Evolutionary conservation across 2,329 filamentous ascomycete genomes (phyloP), one percentile per base, ranked within the genome.

Genomic region (Mycocentrospora acerina): DNA sequence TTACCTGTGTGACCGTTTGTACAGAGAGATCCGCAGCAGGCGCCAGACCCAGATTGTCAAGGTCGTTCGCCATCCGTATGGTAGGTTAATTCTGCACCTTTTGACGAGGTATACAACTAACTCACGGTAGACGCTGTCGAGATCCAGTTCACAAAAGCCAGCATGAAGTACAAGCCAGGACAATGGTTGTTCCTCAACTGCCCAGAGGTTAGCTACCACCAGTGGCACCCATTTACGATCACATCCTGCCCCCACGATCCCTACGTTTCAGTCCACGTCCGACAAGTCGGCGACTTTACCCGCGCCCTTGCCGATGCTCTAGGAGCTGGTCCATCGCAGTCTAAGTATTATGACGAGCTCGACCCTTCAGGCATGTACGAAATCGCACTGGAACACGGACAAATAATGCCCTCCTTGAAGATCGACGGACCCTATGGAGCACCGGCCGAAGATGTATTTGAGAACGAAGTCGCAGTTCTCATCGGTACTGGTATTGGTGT

Each of bases 201-300:
- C 16, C 93, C 93, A 0, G 85, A 87, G 6, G 82, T 98, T 37
- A 95, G 89, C 50, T 81, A 78, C 57, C 84, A 89, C 62, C 90
- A 98, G 73, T 98, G 93, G 93, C 93, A 98, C 71, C 93, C 93
- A 1, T 98, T 97, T 67, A 98, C 93, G 61, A 97, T 98, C 69
- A 98, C 93, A 2, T 97, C 93, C 8, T 98, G 93, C 70, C 93
- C 93, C 4, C 93, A 89, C 62, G 93, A 98, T 59, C 87, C 88
- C 1, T 97, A 97, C 62, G 82, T 97, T 52, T 95, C 89, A 26
- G 80, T 98, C 19, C 93, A 98, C 68, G 84, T 98, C 42, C 87
- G 93, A 32, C 93, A 97, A 72, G 91, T 97, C 6, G 93, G 93
- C 53, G 93, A 98, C 71, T 98, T 95, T 64, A 98, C 93, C 10